Evolutionary conservation across 306 rosid species (phyloP).

Genomic region (Lupinus albus): DNA sequence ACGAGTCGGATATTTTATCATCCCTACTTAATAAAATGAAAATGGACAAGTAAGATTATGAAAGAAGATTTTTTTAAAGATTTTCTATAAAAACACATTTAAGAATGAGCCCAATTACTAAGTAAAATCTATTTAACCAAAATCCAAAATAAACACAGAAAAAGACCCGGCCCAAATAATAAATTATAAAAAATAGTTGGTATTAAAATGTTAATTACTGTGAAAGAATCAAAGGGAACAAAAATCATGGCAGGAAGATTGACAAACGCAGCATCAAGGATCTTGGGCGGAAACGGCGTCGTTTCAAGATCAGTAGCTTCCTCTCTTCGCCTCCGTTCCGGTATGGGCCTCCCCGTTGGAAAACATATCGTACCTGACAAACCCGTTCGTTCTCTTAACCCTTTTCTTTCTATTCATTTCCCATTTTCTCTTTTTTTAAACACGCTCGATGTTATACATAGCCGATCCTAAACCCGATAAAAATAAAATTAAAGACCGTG

Average conservation of each 20-base stretch:
- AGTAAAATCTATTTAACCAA: too few species aligned
- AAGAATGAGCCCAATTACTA: too few species aligned
- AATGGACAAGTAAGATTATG: too few species aligned
- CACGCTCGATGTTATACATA: too few species aligned
- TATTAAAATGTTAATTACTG: too few species aligned
- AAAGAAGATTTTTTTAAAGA: too few species aligned
- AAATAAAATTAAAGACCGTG: background rate
- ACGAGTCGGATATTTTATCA: too few species aligned
- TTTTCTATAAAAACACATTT: too few species aligned
- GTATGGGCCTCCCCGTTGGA: slow-evolving; percentile 94
- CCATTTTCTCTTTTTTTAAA: slow-evolving; percentile 6
- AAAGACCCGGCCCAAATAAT: too few species aligned
- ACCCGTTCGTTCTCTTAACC: slow-evolving; percentile 56
- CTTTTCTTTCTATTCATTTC: slow-evolving; percentile 6
- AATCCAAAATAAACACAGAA: too few species aligned
- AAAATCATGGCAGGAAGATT: slow-evolving; percentile 74
- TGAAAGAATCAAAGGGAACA: slow-evolving; percentile 36
- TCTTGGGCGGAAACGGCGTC: slow-evolving; percentile 84
- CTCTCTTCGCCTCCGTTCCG: slow-evolving; percentile 78
- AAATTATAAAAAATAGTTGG: too few species aligned
- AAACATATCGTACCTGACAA: slow-evolving; percentile 81
- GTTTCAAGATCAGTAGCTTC: slow-evolving; percentile 71
- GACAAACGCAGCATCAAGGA: slow-evolving; percentile 65
- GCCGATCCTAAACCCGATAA: background rate
- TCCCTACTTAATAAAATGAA: too few species aligned